Evolutionary conservation across 2,329 filamentous ascomycete genomes (phyloP), one percentile per base, ranked within the genome.

Genomic region (Aspergillus fischeri): DNA sequence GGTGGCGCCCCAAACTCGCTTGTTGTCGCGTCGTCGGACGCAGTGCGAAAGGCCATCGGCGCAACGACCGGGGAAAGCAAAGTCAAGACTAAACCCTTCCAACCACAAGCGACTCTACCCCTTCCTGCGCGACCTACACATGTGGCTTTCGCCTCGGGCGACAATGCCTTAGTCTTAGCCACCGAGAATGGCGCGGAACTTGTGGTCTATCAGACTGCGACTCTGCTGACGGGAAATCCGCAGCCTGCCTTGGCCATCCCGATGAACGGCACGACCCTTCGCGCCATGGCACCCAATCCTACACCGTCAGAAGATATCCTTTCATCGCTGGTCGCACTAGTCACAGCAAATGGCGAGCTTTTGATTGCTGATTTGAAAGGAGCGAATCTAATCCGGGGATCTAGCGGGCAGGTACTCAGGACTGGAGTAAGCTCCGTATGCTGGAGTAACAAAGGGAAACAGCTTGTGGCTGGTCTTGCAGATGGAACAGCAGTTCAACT

Each of bases 361-460:
- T 78, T 92, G 70, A 86, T 99, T 73, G 90, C 90, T 7, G 90
- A 96, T 71, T 74, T 99, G 58, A 87, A 88, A 66, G 83, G 87
- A 41, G 81, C 83, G 51, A 80, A 77, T 44, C 80, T 91, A 48
- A 70, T 82, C 8, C 76, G 78, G 35, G 83, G 84, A 1, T 66
- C 80, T 21, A 85, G 85, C 62, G 90, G 90, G 35, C 82, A 78
- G 67, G 77, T 87, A 0, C 78, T 96, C 61, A 90, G 87, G 67
- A 80, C 83, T 28, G 87, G 89, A 50, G 92, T 96, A 28, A 92
- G 87, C 70, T 94, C 89, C 67, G 83, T 91, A 5, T 88, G 90
- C 55, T 99, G 95, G 94, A 99, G 94, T 73, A 88, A 86, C 59
- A 91, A 88, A 70, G 94, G 94, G 49, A 99, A 96, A 72, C 93